Base-by-base conservation (phyloP, 1,139 yeast genomes). In the Suhomyces yuchorum region DNA sequence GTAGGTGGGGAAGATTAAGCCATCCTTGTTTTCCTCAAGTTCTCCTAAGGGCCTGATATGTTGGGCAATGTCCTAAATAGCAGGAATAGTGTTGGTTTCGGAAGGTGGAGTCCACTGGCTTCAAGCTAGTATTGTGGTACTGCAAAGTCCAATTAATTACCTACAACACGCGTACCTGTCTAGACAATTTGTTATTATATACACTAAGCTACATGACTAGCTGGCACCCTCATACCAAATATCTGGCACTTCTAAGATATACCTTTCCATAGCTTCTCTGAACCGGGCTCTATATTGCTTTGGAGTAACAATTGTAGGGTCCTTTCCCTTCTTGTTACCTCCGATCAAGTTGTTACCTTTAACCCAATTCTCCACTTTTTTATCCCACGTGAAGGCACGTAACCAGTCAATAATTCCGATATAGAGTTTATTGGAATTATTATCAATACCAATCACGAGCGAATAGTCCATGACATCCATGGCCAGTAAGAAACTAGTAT, bases 401-500 rank as follows among this genome's bases (percentile, higher is more conserved):
- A 95, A 84, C 75, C 96, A 95, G 66, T 95, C 98, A 55, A 93
- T 93, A 40, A 95, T 93, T 5, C 99, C 99, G 32, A 92, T 96
- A 37, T 92, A 89, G 46, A 84, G 82, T 51, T 79, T 78, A 52
- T 77, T 78, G 44, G 82, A 78, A 42, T 80, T 78, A 34, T 82
- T 84, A 59, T 88, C 95, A 43, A 95, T 88, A 0, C 98, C 99
- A 52, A 95, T 86, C 14, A 95, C 96, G 56, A 95, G 73, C 1
- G 98, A 92, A 61, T 95, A 95, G 67, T 95, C 99, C 99, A 95
- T 95, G 11, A 95, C 98, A 61, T 95, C 96, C 97, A 93, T 91
- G 56, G 96, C 96, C 12, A 96, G 93, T 46, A 95, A 72, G 64
- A 93, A 95, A 32, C 95, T 73, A 0, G 99, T 93, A 60, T 95